Conservation (phyloP, 306 rosid species). For the Comarum palustre region DNA sequence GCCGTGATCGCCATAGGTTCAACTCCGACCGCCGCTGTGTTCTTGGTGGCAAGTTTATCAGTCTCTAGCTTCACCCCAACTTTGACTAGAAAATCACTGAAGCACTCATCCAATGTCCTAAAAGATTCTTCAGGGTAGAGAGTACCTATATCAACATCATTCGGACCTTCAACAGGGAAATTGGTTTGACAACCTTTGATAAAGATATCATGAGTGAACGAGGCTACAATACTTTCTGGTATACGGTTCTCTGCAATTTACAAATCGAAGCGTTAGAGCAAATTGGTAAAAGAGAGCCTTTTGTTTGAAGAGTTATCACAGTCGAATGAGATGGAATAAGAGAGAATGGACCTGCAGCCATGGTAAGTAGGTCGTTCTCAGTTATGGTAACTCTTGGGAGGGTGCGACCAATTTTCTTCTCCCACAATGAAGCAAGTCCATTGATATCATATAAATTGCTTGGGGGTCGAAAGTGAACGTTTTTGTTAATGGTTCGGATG, state of each 20-base stretch:
- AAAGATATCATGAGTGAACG: constrained; percentile 71
- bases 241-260: constrained; percentile 44
- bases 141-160: constrained; percentile 40
- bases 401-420: constrained; percentile 47
- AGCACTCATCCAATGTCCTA: constrained; percentile 62
- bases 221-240: constrained; percentile 64
- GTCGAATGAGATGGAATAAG: neutral
- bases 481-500: constrained; percentile 43
- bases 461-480: constrained; percentile 61
- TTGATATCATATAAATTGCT: constrained; percentile 43
- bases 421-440: constrained; percentile 67
- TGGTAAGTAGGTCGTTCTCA: constrained; percentile 44
- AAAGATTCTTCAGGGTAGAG: constrained; percentile 61
- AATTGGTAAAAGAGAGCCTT: neutral
- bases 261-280: neutral
- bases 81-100: constrained; percentile 40
- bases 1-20: constrained; percentile 45
- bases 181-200: constrained; percentile 64
- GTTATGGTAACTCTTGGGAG: constrained; percentile 56
- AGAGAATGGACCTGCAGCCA: constrained; percentile 48
- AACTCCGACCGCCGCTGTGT: constrained; percentile 26
- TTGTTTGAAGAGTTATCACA: neutral
- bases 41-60: constrained; percentile 18
- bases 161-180: constrained; percentile 32
- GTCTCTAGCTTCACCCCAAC: constrained; percentile 6